Evolutionary conservation across 208 protist species (phyloP), one percentile per base, ranked within the genome.

Genomic region (Angomonas desouzai): DNA sequence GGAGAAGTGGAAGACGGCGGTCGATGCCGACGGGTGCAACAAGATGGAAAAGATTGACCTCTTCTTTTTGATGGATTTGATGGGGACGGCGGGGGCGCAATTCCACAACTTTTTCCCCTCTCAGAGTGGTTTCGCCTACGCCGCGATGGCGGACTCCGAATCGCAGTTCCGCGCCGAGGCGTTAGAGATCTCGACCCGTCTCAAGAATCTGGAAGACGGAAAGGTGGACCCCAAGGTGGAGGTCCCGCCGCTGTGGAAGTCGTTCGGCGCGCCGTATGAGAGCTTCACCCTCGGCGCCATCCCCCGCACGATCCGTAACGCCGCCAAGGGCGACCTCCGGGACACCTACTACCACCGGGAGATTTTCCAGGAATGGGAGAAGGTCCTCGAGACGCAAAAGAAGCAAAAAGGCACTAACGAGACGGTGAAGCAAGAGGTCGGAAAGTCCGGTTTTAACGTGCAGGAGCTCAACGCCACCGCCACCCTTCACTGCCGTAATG

Each of bases 31-130:
- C 25, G 28, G n/a, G 11, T 60, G 32, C 16, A 48, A 34, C 53
- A 55, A 59, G 27, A 83, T 81, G 71, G 71, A 83, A 57, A 62
- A 55, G 0, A 66, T 91, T 27, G 87, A 90, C 48, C 60, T 89
- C 9, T 96, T 97, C 62, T 61, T 92, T 3, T 74, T 97, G 47
- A 77, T 92, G 36, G 92, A 97, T 62, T 66, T 97, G 1, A 78
- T 97, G 47, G 92, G 92, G 10, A 20, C 79, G 9, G 56, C 76
- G 13, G 68, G 74, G 9, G 75, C 77, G 3, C n/a, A 53, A 13
- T 87, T 89, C 38, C 56, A 66, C 27, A 91, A 91, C 61, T 78
- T 72, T n/a, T 91, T 70, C 65, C 85, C 83, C 1, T 72, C 80
- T 38, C 72, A 85, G 48, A 87, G 73, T 28, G 85, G 81, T 48